phyloP scores from a whole-genome alignment of 495 filamentous ascomycete genomes.

The Annulohypoxylon maeteangense region DNA sequence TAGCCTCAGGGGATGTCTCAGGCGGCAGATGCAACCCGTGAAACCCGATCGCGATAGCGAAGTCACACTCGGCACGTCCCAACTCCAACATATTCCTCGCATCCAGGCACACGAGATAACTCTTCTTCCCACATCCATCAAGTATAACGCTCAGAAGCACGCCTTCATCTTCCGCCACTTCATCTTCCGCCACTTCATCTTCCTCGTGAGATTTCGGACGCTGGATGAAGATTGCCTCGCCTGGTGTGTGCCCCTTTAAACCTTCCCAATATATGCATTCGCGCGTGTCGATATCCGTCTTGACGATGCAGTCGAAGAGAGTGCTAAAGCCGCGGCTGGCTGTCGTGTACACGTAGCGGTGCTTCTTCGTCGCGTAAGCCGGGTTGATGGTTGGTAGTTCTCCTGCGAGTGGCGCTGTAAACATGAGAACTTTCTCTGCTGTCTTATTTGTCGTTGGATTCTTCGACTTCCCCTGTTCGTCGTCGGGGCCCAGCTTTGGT shows the following conservation, averaged over 20 bases:
- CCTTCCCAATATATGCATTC: constrained; percentile 63
- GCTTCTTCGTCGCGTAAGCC: constrained; percentile 57
- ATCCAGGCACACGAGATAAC: constrained; percentile 77
- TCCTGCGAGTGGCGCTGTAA: constrained; percentile 52
- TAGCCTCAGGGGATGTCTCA: not conserved
- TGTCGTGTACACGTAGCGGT: constrained; percentile 74
- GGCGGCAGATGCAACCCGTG: constrained; percentile 68
- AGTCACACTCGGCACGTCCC: constrained; percentile 71
- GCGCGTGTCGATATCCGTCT: constrained; percentile 70
- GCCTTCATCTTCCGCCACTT: constrained; percentile 72
- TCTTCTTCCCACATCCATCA: constrained; percentile 68
- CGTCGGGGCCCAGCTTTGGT: constrained; percentile 28
- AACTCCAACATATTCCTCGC: constrained; percentile 72
- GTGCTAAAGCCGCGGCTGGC: constrained; percentile 67
- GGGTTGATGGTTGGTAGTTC: constrained; percentile 80
- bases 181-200: constrained; percentile 10
- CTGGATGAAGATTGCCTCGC: constrained; percentile 78
- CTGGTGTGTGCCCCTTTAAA: constrained; percentile 71
- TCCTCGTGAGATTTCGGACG: constrained; percentile 50
- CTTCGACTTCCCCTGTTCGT: constrained; percentile 2
- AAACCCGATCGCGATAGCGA: constrained; percentile 74
- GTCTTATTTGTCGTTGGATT: not conserved
- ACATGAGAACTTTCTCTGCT: constrained; percentile 53
- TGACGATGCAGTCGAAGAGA: constrained; percentile 73
- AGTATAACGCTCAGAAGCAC: constrained; percentile 77